Evolutionary conservation across 2,329 filamentous ascomycete genomes (phyloP), one percentile per base, ranked within the genome.

Genomic region (Daldinia sp.): DNA sequence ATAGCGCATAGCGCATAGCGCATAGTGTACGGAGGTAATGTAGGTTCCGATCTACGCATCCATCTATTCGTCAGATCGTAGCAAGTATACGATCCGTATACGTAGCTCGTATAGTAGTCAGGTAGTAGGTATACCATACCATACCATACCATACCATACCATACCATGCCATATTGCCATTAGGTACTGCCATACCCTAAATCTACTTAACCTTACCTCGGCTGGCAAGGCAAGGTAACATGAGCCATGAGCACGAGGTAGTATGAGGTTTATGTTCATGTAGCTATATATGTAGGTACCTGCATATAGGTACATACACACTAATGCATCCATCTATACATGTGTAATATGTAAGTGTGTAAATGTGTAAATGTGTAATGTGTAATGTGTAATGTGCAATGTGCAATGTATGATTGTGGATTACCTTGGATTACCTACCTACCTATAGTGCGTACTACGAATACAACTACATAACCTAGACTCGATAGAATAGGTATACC

Each of bases 91-190:
- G 50, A 60, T 42, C 44, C 37, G 37, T 46, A 26, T 59, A 63
- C 30, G 39, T 42, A 61, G 26, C 44, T 66, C 64, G 64, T 67
- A 63, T 67, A 67, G 54, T 42, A 42, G n/a, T 20, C 4, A 33
- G 30, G 41, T 20, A 42, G n/a, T 42, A 42, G 18, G 20, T 23
- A 23, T 23, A 23, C 20, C 20, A 23, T 23, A 23, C 20, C 20
- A 23, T 23, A 2, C 20, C 20, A 23, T 23, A 23, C n/a, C n/a
- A n/a, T n/a, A n/a, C n/a, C n/a, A 23, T 23, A 23, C 20, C 20
- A 23, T 23, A 23, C 20, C 20, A 23, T 23, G 20, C 20, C 20
- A 23, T 23, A 23, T 23, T 23, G 20, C 20, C 20, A 23, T 23
- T 23, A n/a, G n/a, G n/a, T n/a, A 23, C 20, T 23, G 20, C 20